A percentile compares a stretch with the other conserved stretches of the same genome.
Conservation (phyloP, 306 rosid species). For the Styphnolobium japonicum region DNA sequence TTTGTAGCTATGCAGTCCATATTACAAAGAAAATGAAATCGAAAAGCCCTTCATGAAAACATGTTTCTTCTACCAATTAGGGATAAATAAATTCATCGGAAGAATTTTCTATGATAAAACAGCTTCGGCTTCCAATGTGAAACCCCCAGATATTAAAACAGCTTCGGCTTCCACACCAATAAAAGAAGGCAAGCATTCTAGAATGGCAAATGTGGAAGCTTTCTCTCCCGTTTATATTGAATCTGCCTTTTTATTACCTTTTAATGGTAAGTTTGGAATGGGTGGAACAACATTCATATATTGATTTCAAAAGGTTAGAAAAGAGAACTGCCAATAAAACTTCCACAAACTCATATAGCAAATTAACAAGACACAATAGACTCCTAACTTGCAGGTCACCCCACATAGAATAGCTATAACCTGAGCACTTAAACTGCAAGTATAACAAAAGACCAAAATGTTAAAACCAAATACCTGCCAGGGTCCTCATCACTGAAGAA, state of each 20-base stretch:
- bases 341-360: not conserved
- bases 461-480: conserved; percentile 70
- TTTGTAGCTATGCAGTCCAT: not conserved
- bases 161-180: conserved; percentile 31
- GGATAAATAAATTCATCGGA: not conserved
- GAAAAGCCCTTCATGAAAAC: not conserved
- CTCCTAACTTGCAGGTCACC: conserved; percentile 6
- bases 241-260: not conserved
- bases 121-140: conserved; percentile 38
- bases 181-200: not conserved
- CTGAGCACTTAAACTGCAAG: conserved; percentile 13
- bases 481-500: conserved; percentile 89
- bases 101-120: not conserved
- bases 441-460: conserved; percentile 14
- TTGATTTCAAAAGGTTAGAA: not conserved
- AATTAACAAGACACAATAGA: not conserved
- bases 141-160: conserved; percentile 30
- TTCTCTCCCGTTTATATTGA: not conserved
- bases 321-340: not conserved
- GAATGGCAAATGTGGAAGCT: not conserved
- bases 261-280: not conserved
- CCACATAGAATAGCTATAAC: not conserved
- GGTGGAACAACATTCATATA: not conserved
- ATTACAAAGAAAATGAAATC: not conserved
- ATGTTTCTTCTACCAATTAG: not conserved